Evolutionary conservation across 345 rosid genomes (phyloP).

Genomic region (Laguncularia racemosa): DNA sequence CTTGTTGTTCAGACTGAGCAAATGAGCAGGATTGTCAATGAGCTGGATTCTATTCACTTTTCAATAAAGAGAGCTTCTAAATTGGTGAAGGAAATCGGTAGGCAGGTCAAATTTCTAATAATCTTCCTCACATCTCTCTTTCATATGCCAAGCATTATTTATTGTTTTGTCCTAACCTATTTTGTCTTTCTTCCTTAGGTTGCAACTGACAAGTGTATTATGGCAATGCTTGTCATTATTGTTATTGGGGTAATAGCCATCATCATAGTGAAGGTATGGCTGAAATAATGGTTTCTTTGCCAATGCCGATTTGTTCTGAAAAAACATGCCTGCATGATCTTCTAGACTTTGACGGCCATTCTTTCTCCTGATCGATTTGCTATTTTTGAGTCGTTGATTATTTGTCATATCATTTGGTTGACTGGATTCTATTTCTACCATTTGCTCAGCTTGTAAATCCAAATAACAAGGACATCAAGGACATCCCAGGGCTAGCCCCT

Average conservation of each 20-base stretch:
- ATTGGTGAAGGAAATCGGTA: constrained; percentile 94
- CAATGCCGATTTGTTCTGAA: background rate
- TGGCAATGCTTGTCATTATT: constrained; percentile 74
- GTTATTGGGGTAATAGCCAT: constrained; percentile 81
- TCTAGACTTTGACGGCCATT: background rate
- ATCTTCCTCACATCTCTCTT: constrained; percentile 15
- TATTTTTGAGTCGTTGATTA: background rate
- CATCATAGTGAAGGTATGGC: constrained; percentile 76
- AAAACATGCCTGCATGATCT: background rate
- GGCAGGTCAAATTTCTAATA: constrained; percentile 70
- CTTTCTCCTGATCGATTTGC: background rate
- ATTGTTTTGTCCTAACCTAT: constrained; percentile 7
- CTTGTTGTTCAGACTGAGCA: constrained; percentile 70
- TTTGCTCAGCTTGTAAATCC: constrained; percentile 72
- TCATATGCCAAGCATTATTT: background rate
- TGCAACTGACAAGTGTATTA: constrained; percentile 90
- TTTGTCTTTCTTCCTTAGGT: constrained; percentile 34
- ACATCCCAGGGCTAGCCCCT: constrained; percentile 89
- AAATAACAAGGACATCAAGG: constrained; percentile 76
- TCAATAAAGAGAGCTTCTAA: constrained; percentile 90
- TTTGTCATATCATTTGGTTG: background rate
- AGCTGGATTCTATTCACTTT: constrained; percentile 90
- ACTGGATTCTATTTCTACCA: background rate
- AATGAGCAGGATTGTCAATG: constrained; percentile 97
- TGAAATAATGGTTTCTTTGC: background rate